A percentile compares a stretch with the other conserved stretches of the same genome.
These are phyloP conservation scores for Venturia carpophila DNA, from an alignment of 2,329 filamentous ascomycete species.

Conservation along the genomic window DNA sequence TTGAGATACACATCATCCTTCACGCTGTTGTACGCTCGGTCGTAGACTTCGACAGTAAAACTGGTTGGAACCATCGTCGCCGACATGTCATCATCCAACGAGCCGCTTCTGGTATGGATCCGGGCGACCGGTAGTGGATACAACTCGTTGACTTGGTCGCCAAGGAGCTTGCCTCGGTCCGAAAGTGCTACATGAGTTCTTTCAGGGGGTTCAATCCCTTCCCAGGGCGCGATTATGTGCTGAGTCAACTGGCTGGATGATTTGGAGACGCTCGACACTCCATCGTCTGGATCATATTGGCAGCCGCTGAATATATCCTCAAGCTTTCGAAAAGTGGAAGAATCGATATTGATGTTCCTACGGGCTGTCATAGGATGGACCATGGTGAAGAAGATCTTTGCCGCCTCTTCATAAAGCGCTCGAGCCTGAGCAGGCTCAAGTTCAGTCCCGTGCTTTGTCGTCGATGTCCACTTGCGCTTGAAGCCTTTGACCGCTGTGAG, in stretches of 20 bases:
- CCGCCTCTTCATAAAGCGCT: slow-evolving; percentile 49
- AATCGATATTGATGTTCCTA: slow-evolving; percentile 60
- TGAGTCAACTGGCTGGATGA: slow-evolving; percentile 4
- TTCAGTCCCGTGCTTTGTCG: slow-evolving; percentile 20
- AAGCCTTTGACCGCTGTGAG: slow-evolving; percentile 51
- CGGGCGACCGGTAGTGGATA: slow-evolving; percentile 17
- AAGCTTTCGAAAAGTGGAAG: slow-evolving; percentile 46
- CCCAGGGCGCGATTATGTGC: slow-evolving; percentile 17
- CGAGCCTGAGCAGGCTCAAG: slow-evolving; percentile 19
- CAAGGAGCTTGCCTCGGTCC: slow-evolving; percentile 5
- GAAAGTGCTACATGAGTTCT: slow-evolving; percentile 4
- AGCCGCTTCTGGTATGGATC: background rate
- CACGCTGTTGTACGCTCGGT: slow-evolving; percentile 19
- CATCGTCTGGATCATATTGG: slow-evolving; percentile 16
- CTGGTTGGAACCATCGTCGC: slow-evolving; percentile 9
- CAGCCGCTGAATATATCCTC: slow-evolving; percentile 45
- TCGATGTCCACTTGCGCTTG: slow-evolving; percentile 36
- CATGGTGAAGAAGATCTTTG: slow-evolving; percentile 55
- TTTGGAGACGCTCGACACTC: background rate
- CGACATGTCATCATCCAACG: background rate
- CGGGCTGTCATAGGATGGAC: slow-evolving; percentile 54
- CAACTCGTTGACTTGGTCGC: slow-evolving; percentile 18
- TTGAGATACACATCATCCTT: slow-evolving; percentile 20
- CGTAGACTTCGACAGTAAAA: slow-evolving; percentile 18
- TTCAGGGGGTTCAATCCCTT: background rate